These are phyloP conservation scores for Yamadazyma blattariae DNA, from an alignment of 1,139 yeast species.

Conservation along the genomic window DNA sequence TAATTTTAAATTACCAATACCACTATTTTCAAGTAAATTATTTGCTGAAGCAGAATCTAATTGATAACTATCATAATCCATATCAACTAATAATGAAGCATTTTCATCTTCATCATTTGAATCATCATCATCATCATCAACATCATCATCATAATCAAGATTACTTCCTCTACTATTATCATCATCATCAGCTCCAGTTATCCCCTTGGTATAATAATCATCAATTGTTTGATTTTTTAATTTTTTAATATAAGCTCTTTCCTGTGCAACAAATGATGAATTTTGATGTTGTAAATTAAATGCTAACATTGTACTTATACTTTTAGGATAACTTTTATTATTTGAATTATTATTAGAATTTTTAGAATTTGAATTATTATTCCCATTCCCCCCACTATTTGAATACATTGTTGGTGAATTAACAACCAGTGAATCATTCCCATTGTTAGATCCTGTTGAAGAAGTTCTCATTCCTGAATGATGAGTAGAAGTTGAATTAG, in stretches of 20 bases:
- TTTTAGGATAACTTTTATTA: slow-evolving; percentile 10
- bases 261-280: slow-evolving; percentile 57
- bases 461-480: neutral
- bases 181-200: slow-evolving; percentile 37
- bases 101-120: slow-evolving; percentile 29
- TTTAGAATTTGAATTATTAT: neutral
- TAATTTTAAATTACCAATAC: slow-evolving; percentile 20
- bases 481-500: slow-evolving; percentile 1
- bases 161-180: slow-evolving; percentile 17
- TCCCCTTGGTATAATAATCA: slow-evolving; percentile 68
- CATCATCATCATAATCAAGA: slow-evolving; percentile 23
- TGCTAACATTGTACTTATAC: slow-evolving; percentile 16
- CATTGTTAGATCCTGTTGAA: slow-evolving; percentile 10
- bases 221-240: slow-evolving; percentile 63
- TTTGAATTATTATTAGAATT: neutral
- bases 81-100: slow-evolving; percentile 37
- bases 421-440: slow-evolving; percentile 7
- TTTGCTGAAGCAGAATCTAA: slow-evolving; percentile 41
- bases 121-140: slow-evolving; percentile 28
- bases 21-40: slow-evolving; percentile 27
- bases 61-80: slow-evolving; percentile 43
- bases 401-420: slow-evolving; percentile 11
- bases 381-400: neutral
- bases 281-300: slow-evolving; percentile 22
- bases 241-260: slow-evolving; percentile 62